A percentile compares a stretch with the other conserved stretches of the same genome.
Evolutionary conservation across 495 filamentous ascomycete genomes (phyloP).

Genomic region (Cercophora newfieldiana): DNA sequence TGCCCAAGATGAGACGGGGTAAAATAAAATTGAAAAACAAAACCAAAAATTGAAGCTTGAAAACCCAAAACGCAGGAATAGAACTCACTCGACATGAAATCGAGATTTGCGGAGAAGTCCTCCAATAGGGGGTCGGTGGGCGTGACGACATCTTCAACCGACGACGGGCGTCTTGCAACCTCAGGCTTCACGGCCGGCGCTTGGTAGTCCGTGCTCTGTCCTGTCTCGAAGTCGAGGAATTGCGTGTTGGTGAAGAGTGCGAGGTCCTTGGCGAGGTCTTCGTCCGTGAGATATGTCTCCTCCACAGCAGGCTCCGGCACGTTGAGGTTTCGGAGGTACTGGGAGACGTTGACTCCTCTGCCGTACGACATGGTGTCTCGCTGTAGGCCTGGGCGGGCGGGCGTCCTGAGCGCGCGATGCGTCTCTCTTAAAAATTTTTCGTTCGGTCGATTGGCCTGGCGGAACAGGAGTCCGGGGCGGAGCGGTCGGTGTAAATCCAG

Average conservation of each 20-base stretch:
- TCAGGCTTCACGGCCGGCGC: conserved; percentile 39
- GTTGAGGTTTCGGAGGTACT: conserved; percentile 87
- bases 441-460: not conserved
- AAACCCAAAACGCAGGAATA: not conserved
- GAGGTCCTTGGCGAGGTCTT: conserved; percentile 63
- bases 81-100: conserved; percentile 28
- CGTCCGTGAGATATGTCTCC: conserved; percentile 59
- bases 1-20: not conserved
- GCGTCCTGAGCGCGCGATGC: not conserved
- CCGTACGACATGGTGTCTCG: conserved; percentile 63
- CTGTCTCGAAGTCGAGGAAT: conserved; percentile 83
- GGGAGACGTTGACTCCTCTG: conserved; percentile 79
- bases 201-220: conserved; percentile 42
- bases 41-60: not conserved
- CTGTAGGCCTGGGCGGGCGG: not conserved
- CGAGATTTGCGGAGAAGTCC: conserved; percentile 41
- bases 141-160: conserved; percentile 36
- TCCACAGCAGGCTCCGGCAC: conserved; percentile 65
- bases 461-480: not conserved
- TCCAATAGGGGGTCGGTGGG: conserved; percentile 37
- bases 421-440: not conserved
- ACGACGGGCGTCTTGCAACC: conserved; percentile 30
- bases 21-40: not conserved
- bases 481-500: no score
- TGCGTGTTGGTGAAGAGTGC: conserved; percentile 90